Conservation (phyloP, 345 rosid species). For the Ricinus communis region DNA sequence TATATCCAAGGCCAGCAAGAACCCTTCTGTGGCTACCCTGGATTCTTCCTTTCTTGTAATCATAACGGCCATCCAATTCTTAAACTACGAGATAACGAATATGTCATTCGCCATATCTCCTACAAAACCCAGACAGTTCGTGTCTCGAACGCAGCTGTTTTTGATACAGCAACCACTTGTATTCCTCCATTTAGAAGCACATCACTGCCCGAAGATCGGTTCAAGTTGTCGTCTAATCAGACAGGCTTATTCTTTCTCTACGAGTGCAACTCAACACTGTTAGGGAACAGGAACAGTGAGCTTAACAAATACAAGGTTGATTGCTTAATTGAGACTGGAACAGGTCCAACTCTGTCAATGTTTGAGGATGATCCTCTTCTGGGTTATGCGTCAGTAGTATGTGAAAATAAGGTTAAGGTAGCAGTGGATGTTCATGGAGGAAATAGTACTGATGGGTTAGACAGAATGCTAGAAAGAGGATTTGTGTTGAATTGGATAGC, state of each 20-base stretch:
- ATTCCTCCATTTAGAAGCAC: slow-evolving; percentile 27
- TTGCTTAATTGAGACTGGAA: slow-evolving; percentile 1
- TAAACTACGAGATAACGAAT: slow-evolving; percentile 17
- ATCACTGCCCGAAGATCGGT: slow-evolving; percentile 18
- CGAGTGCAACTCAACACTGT: slow-evolving; percentile 25
- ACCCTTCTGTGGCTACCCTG: slow-evolving; percentile 46
- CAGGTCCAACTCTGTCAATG: slow-evolving; percentile 23
- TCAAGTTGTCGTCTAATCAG: background rate
- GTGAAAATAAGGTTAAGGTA: slow-evolving; percentile 19
- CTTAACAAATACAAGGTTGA: slow-evolving; percentile 17
- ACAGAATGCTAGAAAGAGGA: slow-evolving; percentile 25
- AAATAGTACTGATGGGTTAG: background rate
- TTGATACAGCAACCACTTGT: slow-evolving; percentile 1
- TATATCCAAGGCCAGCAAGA: slow-evolving; percentile 26
- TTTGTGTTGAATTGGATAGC: slow-evolving; percentile 49
- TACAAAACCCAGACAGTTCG: slow-evolving; percentile 37
- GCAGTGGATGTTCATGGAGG: slow-evolving; percentile 22
- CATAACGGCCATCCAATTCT: slow-evolving; percentile 26
- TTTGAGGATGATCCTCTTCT: slow-evolving; percentile 19
- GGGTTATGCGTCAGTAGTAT: slow-evolving; percentile 21
- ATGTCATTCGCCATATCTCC: slow-evolving; percentile 29
- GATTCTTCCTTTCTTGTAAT: slow-evolving; percentile 47
- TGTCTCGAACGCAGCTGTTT: slow-evolving; percentile 32
- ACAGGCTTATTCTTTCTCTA: slow-evolving; percentile 19
- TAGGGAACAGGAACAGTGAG: background rate